phyloP scores from a whole-genome alignment of 352 stramenopile genomes.

The Phytopythium ostracodes region DNA sequence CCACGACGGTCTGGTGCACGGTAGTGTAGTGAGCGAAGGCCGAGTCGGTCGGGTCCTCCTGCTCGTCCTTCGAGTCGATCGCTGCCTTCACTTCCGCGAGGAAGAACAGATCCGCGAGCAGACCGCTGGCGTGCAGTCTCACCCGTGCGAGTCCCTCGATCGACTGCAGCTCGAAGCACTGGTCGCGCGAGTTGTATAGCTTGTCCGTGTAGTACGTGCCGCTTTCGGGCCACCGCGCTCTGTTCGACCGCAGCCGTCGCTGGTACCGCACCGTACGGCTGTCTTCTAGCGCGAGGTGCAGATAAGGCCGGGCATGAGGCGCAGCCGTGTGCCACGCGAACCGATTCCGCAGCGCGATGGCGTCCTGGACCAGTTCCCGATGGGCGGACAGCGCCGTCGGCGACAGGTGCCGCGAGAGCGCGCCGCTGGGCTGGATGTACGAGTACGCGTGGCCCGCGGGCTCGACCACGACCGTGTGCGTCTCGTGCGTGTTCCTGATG shows the following conservation, averaged over 20 bases:
- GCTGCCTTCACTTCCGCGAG: slow-evolving; percentile 29
- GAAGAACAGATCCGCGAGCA: slow-evolving; percentile 36
- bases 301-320: slow-evolving; percentile 27
- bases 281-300: slow-evolving; percentile 26
- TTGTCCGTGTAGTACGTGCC: slow-evolving; percentile 19
- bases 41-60: not conserved
- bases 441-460: slow-evolving; percentile 52
- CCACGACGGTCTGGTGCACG: slow-evolving; percentile 38
- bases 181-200: slow-evolving; percentile 25
- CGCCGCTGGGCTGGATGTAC: slow-evolving; percentile 44
- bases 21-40: slow-evolving; percentile 32
- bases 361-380: slow-evolving; percentile 31
- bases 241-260: slow-evolving; percentile 11
- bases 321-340: slow-evolving; percentile 22
- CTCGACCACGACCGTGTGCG: slow-evolving; percentile 59
- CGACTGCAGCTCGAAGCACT: slow-evolving; percentile 57
- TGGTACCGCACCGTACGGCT: slow-evolving; percentile 13
- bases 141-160: slow-evolving; percentile 57
- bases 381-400: slow-evolving; percentile 50
- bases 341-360: slow-evolving; percentile 52
- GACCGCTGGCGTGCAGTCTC: slow-evolving; percentile 26
- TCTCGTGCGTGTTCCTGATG: slow-evolving; percentile 38
- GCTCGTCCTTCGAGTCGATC: slow-evolving; percentile 12
- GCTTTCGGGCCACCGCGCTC: slow-evolving; percentile 28
- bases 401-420: slow-evolving; percentile 49